Evolutionary conservation across 225 moss, liverwort and hornwort species (phyloP).

Genomic region (Sphagnum contortum): DNA sequence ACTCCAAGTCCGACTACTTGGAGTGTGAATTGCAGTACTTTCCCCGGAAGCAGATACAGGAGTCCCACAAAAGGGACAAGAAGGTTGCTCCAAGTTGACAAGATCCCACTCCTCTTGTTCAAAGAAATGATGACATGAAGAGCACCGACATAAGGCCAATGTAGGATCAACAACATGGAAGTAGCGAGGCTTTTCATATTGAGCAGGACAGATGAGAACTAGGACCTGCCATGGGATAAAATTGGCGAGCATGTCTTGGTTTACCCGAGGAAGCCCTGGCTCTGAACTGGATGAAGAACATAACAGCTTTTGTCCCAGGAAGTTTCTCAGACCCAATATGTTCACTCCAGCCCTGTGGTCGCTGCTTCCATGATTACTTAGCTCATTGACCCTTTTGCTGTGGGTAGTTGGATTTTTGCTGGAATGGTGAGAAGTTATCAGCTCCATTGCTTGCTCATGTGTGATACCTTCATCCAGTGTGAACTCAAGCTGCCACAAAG

Average conservation of each 20-base stretch:
- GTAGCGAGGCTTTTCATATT: constrained; percentile 47
- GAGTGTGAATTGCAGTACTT: too few species aligned
- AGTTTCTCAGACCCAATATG: constrained; percentile 26
- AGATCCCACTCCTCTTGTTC: constrained; percentile 88
- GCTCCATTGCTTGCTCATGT: constrained; percentile 51
- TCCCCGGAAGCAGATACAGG: constrained; percentile 3
- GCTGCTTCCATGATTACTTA: constrained; percentile 1
- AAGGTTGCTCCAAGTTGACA: constrained; percentile 39
- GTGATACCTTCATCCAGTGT: constrained; percentile 38
- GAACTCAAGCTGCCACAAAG: constrained; percentile 63
- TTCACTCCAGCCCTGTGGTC: constrained; percentile 16
- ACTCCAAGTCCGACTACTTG: too few species aligned
- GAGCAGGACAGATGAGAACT: constrained; percentile 36
- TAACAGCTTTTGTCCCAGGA: constrained; percentile 32
- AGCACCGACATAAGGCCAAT: constrained; percentile 41
- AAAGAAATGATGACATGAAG: constrained; percentile 70
- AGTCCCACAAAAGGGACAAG: constrained; percentile 71
- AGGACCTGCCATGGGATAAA: constrained; percentile 44
- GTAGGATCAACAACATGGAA: constrained; percentile 55
- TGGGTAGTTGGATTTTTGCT: constrained; percentile 4
- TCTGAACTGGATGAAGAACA: constrained; percentile 8
- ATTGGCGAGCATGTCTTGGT: constrained; percentile 41
- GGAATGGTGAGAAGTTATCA: constrained; percentile 14
- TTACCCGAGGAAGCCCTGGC: constrained; percentile 36
- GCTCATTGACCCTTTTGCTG: neutral